phyloP scores from a whole-genome alignment of 1,284 basidiomycete species.

The Pseudozyma hubeiensis region DNA sequence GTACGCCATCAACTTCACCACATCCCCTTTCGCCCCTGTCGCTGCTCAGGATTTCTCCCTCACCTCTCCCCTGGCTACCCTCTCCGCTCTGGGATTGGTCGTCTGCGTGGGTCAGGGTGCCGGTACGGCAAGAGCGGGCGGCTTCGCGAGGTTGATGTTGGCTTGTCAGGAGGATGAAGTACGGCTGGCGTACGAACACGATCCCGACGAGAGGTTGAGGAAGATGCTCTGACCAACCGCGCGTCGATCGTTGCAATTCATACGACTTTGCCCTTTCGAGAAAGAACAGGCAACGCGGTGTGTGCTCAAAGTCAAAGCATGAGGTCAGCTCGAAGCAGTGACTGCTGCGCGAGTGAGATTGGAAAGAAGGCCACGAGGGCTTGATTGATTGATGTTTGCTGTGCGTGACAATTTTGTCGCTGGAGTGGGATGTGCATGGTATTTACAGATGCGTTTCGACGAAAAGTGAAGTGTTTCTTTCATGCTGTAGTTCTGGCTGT shows the following conservation, averaged over 20 bases:
- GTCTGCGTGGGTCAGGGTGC: conserved; percentile 62
- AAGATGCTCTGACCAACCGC: conserved; percentile 42
- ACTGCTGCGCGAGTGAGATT: no score
- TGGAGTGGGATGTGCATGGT: no score
- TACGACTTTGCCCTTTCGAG: background rate
- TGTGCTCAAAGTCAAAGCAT: no score
- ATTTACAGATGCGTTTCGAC: no score
- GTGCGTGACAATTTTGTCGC: no score
- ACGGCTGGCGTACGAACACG: conserved; percentile 55
- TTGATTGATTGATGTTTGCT: no score
- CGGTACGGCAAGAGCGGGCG: conserved; percentile 55
- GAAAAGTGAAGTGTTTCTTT: background rate
- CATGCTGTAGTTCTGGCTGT: background rate
- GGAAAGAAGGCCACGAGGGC: no score
- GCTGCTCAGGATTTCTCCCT: conserved; percentile 12
- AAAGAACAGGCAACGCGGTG: no score
- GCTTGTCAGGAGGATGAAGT: conserved; percentile 64
- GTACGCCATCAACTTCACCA: conserved; percentile 34
- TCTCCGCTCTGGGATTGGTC: conserved; percentile 57
- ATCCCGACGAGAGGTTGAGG: conserved; percentile 49
- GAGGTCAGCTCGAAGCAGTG: no score
- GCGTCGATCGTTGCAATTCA: conserved; percentile 6
- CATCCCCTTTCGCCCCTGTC: background rate
- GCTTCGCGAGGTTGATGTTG: conserved; percentile 56
- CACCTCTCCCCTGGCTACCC: conserved; percentile 45